Evolutionary conservation across 805 yeast species (phyloP), one percentile per base, ranked within the genome.

Genomic region (Sungouiella blattae): DNA sequence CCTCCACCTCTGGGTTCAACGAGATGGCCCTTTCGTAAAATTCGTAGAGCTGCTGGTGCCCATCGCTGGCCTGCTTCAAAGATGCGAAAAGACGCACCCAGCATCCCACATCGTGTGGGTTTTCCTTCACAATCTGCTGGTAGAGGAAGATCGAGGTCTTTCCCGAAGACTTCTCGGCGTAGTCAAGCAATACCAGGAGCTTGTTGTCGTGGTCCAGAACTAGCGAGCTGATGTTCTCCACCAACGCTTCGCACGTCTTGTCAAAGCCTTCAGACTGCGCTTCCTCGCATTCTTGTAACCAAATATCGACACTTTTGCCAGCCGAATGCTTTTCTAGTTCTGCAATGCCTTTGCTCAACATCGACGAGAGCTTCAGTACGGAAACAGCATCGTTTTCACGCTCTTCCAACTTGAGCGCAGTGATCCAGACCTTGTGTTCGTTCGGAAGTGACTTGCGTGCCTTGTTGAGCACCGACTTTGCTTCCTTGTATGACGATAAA

Each of bases 321-420:
- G 32, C 18, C n/a, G 52, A 52, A 5, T 66, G 64, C 14, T 60
- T 52, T 5, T 50, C 49, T 18, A 20, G 22, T 20, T 20, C 22
- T 6, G 22, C 22, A 9, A 68, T 53, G 32, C 79, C 80, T 51
- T 75, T 72, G 20, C 57, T 57, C 37, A 82, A 49, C 48, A 84
- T 48, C 49, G 67, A 69, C 4, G 56, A 56, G 1, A 80, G 56
- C 40, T 76, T 73, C 1, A 62, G 55, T n/a, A 61, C 67, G n/a
- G 64, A 58, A 6, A 64, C 64, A 4, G 58, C 53, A 1, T 58
- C 52, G 37, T 68, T 62, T 47, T 80, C 91, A 17, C 65, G 41
- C 36, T 67, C 73, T 55, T 87, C 94, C 11, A 87, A 51, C 43
- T 78, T 74, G 1, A 79, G 71, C 1, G 87, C 87, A 0, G 80